Base-by-base conservation (phyloP, 768 basidiomycete genomes). In the Boletus sp. region DNA sequence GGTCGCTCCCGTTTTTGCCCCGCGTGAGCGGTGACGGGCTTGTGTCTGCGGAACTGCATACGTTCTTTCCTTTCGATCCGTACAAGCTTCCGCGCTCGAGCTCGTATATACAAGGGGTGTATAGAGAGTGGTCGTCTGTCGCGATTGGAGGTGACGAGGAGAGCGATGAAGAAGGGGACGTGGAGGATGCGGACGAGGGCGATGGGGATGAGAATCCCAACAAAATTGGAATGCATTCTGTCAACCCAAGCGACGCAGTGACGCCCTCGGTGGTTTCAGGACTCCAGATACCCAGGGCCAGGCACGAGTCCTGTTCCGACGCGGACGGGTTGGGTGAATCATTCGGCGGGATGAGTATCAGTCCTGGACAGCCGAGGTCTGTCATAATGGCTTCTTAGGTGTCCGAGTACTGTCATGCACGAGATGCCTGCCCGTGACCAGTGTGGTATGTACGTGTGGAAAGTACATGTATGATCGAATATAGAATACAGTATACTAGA, bases 41-140 rank as follows among this genome's bases (percentile, higher is more conserved):
- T 47, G 64, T 78, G 57, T 82, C 82, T 50, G 77, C 82, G 9
- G 93, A 95, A 57, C 79, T 98, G 54, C 94, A 93, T 67, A 85
- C 87, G 11, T 98, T 98, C 77, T 99, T 99, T 78, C 97, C 97
- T 0, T 99, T 99, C 69, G 97, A 99, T 71, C 97, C 97, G 3
- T 98, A 93, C 77, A 90, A 87, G 57, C 84, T 99, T 5, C 89
- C 92, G 0, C 80, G 84, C 55, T 94, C 92, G 37, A 78, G 81
- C 32, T 71, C 73, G 20, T 97, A 86, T 66, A 89, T 99, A 53
- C 85, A 92, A 52, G 79, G 78, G 9, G 82, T 97, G 29, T 99
- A 98, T 66, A 79, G 94, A 45, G 92, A 95, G 58, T 99, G 96
- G 96, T 77, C 85, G 17, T 77, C 84, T 33, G 94, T 96, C 4